Base-by-base conservation (phyloP, 768 basidiomycete genomes). In the Boletus fagicola region DNA sequence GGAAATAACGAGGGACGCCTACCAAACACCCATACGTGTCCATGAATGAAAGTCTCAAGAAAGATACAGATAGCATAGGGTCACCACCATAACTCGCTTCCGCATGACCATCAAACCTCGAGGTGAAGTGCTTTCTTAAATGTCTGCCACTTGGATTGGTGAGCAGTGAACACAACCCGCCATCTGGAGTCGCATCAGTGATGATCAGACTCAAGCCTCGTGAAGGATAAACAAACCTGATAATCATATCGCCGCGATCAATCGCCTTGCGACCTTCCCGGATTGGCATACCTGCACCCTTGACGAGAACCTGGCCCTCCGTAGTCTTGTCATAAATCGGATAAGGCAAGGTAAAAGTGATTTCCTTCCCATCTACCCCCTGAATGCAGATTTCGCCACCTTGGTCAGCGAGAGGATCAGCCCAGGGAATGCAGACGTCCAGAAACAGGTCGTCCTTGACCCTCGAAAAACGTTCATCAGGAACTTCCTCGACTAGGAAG, bases 261-360 rank as follows among this genome's bases (percentile, higher is more conserved):
- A 81, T 68, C 11, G 81, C 72, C 63, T 75, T 73, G 11, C 82
- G 79, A 31, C 78, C 72, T n/a, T 80, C 76, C 54, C 81, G 72
- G 45, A 84, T 74, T 40, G 85, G 85, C 87, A 89, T 89, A n/a
- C 87, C 87, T 52, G 81, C 83, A 42, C 83, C 85, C 64, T 75
- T 75, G 53, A 86, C 72, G 40, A 78, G 73, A 43, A 77, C 68
- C 57, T 79, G 76, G 16, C 83, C 85, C 51, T 76, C 78, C 53
- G 81, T 72, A 5, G 71, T 73, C 62, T 77, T 77, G 61, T 81
- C 80, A 51, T 74, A 68, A 61, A 79, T 75, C 42, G 80, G 77
- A 59, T 80, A 80, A 55, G 86, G 83, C 53, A 88, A 77, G 36
- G 72, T 68, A 43, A 87, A 71, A 4, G 70, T 67, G 40, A 84